Percentiles rank a stretch among this genome's conserved stretches.
Conservation (phyloP, 331 rosid genomes). For the Quercus tomentella region DNA sequence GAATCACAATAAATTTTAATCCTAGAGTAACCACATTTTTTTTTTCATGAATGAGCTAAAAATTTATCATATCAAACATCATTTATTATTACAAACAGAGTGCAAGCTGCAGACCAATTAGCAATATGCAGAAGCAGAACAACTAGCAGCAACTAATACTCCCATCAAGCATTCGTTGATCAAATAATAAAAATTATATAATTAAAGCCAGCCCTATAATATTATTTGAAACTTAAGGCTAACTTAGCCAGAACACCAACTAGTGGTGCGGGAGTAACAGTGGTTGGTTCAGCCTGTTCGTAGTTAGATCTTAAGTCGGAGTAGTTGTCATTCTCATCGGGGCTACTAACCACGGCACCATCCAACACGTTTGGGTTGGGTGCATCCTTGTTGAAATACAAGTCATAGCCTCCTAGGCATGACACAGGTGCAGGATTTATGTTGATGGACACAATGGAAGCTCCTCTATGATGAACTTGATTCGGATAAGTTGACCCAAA, state of each 20-base stretch:
- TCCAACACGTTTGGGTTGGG: conserved; percentile 57
- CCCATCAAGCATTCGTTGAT: too few species aligned
- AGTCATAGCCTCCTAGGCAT: conserved; percentile 39
- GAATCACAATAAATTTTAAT: too few species aligned
- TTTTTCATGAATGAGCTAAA: too few species aligned
- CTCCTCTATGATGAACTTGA: conserved; percentile 61
- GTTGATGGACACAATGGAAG: conserved; percentile 56
- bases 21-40: too few species aligned
- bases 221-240: neutral
- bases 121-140: too few species aligned
- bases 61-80: too few species aligned
- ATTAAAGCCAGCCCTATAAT: too few species aligned
- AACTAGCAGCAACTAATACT: too few species aligned
- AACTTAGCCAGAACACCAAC: conserved; percentile 53
- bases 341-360: conserved; percentile 57
- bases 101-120: too few species aligned
- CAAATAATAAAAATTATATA: too few species aligned
- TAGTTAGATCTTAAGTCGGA: conserved; percentile 32
- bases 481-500: conserved; percentile 43
- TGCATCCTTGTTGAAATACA: conserved; percentile 33
- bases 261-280: conserved; percentile 38
- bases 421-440: conserved; percentile 11
- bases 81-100: too few species aligned
- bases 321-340: conserved; percentile 30
- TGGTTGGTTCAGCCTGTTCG: conserved; percentile 47